Base-by-base conservation (phyloP, 179 eudicot species). In the Spinacia oleracea region DNA sequence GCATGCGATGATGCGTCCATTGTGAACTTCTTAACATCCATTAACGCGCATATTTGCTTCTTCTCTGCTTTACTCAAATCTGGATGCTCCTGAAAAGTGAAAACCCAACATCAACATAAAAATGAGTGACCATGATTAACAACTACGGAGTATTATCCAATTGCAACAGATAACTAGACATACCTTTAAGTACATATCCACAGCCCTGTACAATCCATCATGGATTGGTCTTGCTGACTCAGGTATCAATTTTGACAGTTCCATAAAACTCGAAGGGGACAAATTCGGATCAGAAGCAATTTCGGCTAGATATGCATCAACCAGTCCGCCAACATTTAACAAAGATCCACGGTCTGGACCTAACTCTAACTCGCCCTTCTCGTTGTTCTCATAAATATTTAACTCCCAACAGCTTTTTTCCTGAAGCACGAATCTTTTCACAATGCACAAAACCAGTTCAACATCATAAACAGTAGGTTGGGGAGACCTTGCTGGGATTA, bases 151-250 rank as follows among this genome's bases (percentile, higher is more conserved):
- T n/a, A 20, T 31, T n/a, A 31, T 21, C 34, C 16, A 16, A 68
- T 55, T 20, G 5, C 35, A 48, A 32, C 10, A 73, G 16, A 46
- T 3, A 46, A 48, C 1, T 48, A 48, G 60, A 56, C 82, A 1
- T 74, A 92, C 97, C 94, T 93, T 90, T 77, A 93, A 78, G 84
- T 86, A 93, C 76, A 88, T 82, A 78, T 92, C 93, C 69, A 93
- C 81, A 35, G 94, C 97, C 71, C 83, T 78, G 73, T 93, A 93
- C 64, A 93, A 65, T 14, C 87, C 93, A 81, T 93, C 91, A 58
- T 93, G 97, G 78, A 88, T 89, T 27, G 94, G 94, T 71, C 97
- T 90, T 38, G 94, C 94, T 21, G 84, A 76, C 55, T 88, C 92
- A 0, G 98, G 98, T 78, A 92, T 81, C 77, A 87, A 81, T 82